Conservation (phyloP, 768 basidiomycete species). For the Cystofilobasidium bisporidii region DNA sequence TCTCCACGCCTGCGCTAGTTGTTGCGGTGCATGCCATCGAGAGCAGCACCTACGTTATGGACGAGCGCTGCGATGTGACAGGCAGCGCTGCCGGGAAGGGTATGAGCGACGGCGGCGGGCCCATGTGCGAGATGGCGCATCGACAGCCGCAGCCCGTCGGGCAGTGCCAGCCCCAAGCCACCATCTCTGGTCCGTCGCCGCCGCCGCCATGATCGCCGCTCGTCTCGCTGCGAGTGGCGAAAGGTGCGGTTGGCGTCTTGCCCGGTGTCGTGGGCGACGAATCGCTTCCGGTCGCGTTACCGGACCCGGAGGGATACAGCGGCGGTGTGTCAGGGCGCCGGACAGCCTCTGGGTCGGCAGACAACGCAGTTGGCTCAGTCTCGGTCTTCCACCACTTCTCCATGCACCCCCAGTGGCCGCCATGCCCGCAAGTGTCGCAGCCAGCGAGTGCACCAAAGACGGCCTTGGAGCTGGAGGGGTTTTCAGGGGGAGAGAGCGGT, state of each 20-base stretch:
- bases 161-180: background rate
- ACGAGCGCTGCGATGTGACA: background rate
- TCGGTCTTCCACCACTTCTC: background rate
- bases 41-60: background rate
- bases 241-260: background rate
- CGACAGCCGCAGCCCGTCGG: background rate
- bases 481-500: too few relatives aligned
- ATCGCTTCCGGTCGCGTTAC: background rate
- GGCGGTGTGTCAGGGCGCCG: background rate
- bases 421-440: conserved; percentile 21
- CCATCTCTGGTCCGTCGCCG: background rate
- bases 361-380: background rate
- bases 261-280: background rate
- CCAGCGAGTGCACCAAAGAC: conserved; percentile 13
- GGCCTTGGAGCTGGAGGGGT: background rate
- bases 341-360: background rate
- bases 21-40: too few relatives aligned
- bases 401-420: conserved; percentile 17
- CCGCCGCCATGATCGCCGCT: background rate
- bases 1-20: too few relatives aligned
- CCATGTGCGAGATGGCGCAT: background rate
- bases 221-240: background rate
- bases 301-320: background rate
- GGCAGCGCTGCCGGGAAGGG: background rate
- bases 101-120: background rate